Base-by-base conservation (phyloP, 2,329 filamentous ascomycete genomes). In the Alternaria solani region DNA sequence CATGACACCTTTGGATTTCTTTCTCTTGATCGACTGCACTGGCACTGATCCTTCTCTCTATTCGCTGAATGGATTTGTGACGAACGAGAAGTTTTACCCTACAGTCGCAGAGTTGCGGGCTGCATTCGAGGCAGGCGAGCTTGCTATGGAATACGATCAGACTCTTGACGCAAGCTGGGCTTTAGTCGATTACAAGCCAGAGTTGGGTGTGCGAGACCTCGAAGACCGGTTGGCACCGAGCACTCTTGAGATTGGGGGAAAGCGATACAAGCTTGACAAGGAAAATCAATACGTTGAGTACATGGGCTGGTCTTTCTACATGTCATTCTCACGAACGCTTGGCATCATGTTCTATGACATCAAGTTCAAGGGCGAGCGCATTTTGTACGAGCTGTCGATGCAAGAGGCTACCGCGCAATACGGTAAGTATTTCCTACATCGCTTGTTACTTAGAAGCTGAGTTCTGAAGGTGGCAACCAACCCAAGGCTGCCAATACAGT, bases 371-470 rank as follows among this genome's bases (percentile, higher is more conserved):
- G 85, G 83, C 11, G 80, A 87, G 60, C 76, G 84, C 3, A 76
- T 88, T 11, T 72, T 88, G 5, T 88, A 87, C 59, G 85, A 88
- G 64, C 76, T 88, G 1, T 81, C 82, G 1, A 76, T 88, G 3
- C 83, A 87, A 70, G 85, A 88, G 67, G 85, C 85, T 0, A 74
- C 85, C 7, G 82, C 84, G 0, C 84, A 86, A 56, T 86, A 86
- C 56, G 83, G 82, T 7, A 30, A 36, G 28, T 48, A 34, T 20
- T 16, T 12, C 28, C 2, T 55, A 12, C 7, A 25, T 25, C 16
- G 11, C 18, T 23, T 7, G 26, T 36, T 8, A 12, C 30, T 18
- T 28, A 23, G n/a, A 20, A 23, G 16, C 52, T 55, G 12, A 55
- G 7, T 30, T 16, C 18, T n/a, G 23, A 55, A 55, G 52, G 52